A percentile compares a stretch with the other conserved stretches of the same genome.
These are phyloP conservation scores for Oxyria digyna DNA, from an alignment of 148 eudicot genomes.

Conservation along the genomic window DNA sequence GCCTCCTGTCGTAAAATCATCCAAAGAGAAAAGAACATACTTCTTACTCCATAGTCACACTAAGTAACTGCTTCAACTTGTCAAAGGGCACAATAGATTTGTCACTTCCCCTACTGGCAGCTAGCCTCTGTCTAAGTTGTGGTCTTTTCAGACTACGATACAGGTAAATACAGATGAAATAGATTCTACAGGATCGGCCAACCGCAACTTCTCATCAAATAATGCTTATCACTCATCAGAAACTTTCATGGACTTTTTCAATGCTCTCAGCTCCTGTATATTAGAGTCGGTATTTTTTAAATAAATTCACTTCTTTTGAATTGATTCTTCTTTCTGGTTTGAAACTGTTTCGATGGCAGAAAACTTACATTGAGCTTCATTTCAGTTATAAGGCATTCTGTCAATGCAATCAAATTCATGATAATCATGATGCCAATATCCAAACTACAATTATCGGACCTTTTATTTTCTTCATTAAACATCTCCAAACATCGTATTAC, in stretches of 20 bases:
- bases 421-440: not conserved
- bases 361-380: not conserved
- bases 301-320: not conserved
- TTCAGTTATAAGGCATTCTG: not conserved
- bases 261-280: not conserved
- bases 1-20: slow-evolving; percentile 1
- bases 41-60: not conserved
- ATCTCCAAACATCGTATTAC: not conserved
- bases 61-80: not conserved
- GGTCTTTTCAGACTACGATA: not conserved
- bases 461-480: not conserved
- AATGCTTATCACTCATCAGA: not conserved
- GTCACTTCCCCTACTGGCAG: not conserved
- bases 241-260: not conserved
- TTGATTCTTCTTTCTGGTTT: not conserved
- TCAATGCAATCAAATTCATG: not conserved
- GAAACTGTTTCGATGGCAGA: not conserved
- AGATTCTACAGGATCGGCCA: not conserved
- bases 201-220: not conserved
- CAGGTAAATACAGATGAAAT: not conserved
- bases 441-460: not conserved
- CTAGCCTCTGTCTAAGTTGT: slow-evolving; percentile 4
- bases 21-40: not conserved
- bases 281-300: not conserved
- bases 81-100: not conserved